A percentile compares a stretch with the other conserved stretches of the same genome.
These are phyloP conservation scores for Boletus reticulatus DNA, from an alignment of 768 basidiomycete species.

Conservation along the genomic window DNA sequence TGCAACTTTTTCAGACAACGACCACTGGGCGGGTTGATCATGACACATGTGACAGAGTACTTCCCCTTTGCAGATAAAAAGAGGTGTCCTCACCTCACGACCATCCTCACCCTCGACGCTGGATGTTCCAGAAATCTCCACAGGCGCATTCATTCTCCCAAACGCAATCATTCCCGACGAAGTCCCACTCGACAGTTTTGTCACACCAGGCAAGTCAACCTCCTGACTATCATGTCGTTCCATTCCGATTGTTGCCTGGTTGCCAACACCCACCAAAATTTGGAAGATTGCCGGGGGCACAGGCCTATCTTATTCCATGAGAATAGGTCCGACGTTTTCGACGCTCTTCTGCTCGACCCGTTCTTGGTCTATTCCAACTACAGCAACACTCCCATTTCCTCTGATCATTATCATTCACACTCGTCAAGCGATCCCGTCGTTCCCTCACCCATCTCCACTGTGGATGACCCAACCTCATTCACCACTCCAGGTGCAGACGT, in stretches of 20 bases:
- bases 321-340: too few relatives aligned
- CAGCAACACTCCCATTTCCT: slow-evolving; percentile 33
- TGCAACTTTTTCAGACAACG: slow-evolving; percentile 98
- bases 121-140: slow-evolving; percentile 69
- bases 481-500: slow-evolving; percentile 16
- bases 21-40: slow-evolving; percentile 95
- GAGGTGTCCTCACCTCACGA: slow-evolving; percentile 72
- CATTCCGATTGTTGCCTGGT: too few relatives aligned
- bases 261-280: too few relatives aligned
- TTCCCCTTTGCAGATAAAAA: slow-evolving; percentile 95
- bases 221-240: too few relatives aligned
- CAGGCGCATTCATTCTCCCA: slow-evolving; percentile 94
- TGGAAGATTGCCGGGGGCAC: too few relatives aligned
- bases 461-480: slow-evolving; percentile 29
- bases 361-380: slow-evolving; percentile 43
- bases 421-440: slow-evolving; percentile 24
- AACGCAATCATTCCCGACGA: slow-evolving; percentile 91
- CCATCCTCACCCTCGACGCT: slow-evolving; percentile 73
- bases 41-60: slow-evolving; percentile 89
- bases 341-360: slow-evolving; percentile 44
- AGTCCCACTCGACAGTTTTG: slow-evolving; percentile 74
- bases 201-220: slow-evolving; percentile 62
- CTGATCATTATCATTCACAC: slow-evolving; percentile 35
- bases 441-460: slow-evolving; percentile 25
- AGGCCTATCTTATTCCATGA: too few relatives aligned